These are phyloP conservation scores for Penicillium frequentans DNA, from an alignment of 2,329 filamentous ascomycete genomes.

Conservation along the genomic window DNA sequence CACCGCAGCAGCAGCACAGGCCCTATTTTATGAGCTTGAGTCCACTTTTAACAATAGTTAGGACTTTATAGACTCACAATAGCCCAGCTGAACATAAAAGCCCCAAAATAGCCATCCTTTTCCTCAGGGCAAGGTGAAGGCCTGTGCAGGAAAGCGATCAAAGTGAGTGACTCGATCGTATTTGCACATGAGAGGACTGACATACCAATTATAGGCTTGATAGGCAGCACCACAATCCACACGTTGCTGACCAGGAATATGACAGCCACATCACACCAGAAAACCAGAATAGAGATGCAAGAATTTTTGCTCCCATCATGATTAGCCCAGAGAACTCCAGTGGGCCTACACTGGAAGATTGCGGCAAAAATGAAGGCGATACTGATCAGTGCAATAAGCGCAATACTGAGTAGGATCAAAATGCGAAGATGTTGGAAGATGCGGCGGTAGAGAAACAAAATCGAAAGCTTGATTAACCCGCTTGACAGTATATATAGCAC, in stretches of 20 bases:
- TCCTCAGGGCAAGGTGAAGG: no score
- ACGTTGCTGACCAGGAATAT: neutral
- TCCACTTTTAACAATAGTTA: no score
- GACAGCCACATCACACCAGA: neutral
- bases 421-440: neutral
- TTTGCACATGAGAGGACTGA: no score
- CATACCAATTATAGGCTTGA: neutral
- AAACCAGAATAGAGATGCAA: neutral
- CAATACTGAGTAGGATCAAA: neutral
- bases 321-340: neutral
- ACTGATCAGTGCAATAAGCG: neutral
- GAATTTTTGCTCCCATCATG: neutral
- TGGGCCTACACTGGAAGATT: neutral
- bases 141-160: no score
- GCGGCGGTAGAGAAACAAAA: neutral
- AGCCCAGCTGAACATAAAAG: neutral
- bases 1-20: neutral
- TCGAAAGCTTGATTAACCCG: neutral
- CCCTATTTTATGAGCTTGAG: neutral
- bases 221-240: neutral
- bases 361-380: neutral
- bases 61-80: no score
- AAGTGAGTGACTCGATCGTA: no score
- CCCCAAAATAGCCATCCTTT: no score
- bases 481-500: neutral